phyloP scores from a whole-genome alignment of 129 eudicot species.

The Erigeron canadensis region DNA sequence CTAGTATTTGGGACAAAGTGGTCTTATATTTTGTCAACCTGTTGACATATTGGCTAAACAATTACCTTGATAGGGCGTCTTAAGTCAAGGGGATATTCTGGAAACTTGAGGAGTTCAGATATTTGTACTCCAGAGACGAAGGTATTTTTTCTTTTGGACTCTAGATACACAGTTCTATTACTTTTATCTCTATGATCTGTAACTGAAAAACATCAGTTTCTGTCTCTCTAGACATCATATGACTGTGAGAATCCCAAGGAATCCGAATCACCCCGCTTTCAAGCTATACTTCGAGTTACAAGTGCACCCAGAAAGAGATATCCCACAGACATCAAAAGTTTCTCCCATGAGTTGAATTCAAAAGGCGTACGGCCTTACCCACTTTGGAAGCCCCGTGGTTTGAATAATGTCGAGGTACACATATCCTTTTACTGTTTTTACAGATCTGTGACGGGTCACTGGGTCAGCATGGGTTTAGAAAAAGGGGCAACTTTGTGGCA shows the following conservation, averaged over 20 bases:
- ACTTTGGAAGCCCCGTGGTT: slow-evolving; percentile 91
- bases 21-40: neutral
- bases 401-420: slow-evolving; percentile 80
- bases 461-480: neutral
- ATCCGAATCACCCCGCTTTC: slow-evolving; percentile 99
- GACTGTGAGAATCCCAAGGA: slow-evolving; percentile 97
- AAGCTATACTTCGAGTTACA: slow-evolving; percentile 95
- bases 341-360: slow-evolving; percentile 94
- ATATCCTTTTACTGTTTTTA: neutral
- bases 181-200: slow-evolving; percentile 9
- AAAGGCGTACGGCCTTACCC: slow-evolving; percentile 98
- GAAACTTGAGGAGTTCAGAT: slow-evolving; percentile 65
- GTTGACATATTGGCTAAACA: slow-evolving; percentile 7
- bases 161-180: slow-evolving; percentile 7
- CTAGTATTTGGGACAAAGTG: slow-evolving; percentile 6
- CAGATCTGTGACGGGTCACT: neutral
- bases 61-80: slow-evolving; percentile 42
- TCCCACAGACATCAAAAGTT: slow-evolving; percentile 92
- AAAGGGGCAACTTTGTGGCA: neutral
- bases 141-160: slow-evolving; percentile 36
- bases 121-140: slow-evolving; percentile 81
- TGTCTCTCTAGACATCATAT: slow-evolving; percentile 58
- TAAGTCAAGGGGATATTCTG: slow-evolving; percentile 69
- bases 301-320: slow-evolving; percentile 90
- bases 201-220: slow-evolving; percentile 10